Evolutionary conservation across 257 asterid genomes (phyloP).

Genomic region (Dorcoceras hygrometricum): DNA sequence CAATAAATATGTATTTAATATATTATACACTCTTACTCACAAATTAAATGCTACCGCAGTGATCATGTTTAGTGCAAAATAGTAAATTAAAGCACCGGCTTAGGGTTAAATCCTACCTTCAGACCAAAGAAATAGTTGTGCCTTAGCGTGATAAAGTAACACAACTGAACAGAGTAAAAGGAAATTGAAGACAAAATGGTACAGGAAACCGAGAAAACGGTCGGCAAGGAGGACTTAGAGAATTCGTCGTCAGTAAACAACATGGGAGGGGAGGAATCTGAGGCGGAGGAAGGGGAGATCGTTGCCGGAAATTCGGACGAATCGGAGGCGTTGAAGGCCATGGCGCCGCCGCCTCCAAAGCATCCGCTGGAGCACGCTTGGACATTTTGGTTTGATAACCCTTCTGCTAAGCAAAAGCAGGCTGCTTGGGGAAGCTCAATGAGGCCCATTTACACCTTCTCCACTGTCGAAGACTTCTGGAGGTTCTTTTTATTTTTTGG

Average conservation of each 20-base stretch:
- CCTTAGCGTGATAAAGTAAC: neutral
- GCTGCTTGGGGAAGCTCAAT: conserved; percentile 41
- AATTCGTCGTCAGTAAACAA: conserved; percentile 16
- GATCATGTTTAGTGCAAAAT: too few species aligned
- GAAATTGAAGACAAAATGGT: conserved; percentile 26
- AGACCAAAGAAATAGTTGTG: neutral
- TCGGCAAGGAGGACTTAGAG: conserved; percentile 26
- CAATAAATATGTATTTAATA: too few species aligned
- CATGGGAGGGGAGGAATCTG: conserved; percentile 11
- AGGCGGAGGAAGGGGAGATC: conserved; percentile 29
- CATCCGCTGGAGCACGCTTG: conserved; percentile 42
- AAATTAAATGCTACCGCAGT: too few species aligned
- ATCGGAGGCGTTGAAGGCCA: conserved; percentile 24
- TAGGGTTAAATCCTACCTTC: too few species aligned
- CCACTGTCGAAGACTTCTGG: conserved; percentile 53
- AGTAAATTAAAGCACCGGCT: too few species aligned
- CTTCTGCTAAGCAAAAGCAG: conserved; percentile 33
- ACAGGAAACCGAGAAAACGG: conserved; percentile 42
- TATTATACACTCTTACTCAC: too few species aligned
- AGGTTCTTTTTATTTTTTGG: conserved; percentile 26
- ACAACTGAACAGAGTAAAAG: neutral
- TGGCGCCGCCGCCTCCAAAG: conserved; percentile 19
- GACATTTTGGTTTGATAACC: conserved; percentile 50
- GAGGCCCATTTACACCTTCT: conserved; percentile 46
- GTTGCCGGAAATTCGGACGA: conserved; percentile 20